Evolutionary conservation across 192 early-diverging fungal species (phyloP), one percentile per base, ranked within the genome.

Genomic region (Kappamyces sp.): DNA sequence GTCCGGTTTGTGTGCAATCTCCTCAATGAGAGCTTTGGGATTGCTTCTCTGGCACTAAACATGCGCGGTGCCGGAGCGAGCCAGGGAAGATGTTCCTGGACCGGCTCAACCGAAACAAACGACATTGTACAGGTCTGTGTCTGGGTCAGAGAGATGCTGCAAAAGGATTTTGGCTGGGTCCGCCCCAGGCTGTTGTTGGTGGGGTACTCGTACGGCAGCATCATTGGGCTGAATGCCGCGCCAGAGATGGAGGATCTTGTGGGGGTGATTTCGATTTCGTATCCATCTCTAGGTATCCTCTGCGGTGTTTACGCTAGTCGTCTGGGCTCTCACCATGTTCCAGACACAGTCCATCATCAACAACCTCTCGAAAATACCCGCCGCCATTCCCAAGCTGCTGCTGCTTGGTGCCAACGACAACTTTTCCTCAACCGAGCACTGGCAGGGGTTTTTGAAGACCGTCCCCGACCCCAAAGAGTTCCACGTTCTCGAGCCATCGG

Each of bases 181-280:
- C 7, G n/a, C 39, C 39, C 6, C 5, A 15, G 46, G 33, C 5
- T 47, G 35, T 3, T 40, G n/a, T 51, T 39, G 32, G 34, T 55
- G 53, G 68, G 70, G 13, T 71, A 71, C 39, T 71, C 70, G 33
- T 71, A 64, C 57, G 70, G 70, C 3, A 36, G 40, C 33, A 44
- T 71, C 2, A 60, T 55, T 4, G 51, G 60, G 2, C 37, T 40
- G 3, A 58, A 47, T 5, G 60, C 62, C 33, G 59, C 65, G 3
- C 15, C 54, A 1, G 44, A 66, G 15, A 36, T 60, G 5, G 48
- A 44, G 13, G 57, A 67, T n/a, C 35, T 67, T 3, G 57, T 53
- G 5, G 63, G 52, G 5, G 35, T 71, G 47, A 64, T 71, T 12
- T 51, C 47, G 1, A 64, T 71, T 6, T 59, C 53, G 40, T 71